Evolutionary conservation across 306 rosid genomes (phyloP), one percentile per base, ranked within the genome.

Genomic region (Cotoneaster glaucophyllus): DNA sequence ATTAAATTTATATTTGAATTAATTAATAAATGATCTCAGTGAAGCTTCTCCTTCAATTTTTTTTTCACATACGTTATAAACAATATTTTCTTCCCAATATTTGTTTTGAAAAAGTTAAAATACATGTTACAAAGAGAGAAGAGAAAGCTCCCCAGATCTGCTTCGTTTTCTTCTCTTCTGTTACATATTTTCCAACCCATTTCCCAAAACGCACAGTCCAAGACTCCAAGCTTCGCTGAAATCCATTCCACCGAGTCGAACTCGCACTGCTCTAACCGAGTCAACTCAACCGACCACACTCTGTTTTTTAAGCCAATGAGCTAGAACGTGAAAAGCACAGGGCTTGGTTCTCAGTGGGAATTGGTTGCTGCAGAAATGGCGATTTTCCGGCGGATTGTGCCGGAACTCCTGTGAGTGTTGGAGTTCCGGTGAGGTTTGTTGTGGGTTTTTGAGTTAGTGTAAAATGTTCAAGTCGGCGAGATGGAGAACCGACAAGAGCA

Each of bases 401-500:
- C 58, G 48, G 79, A 63, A 73, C 78, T 54, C 84, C 76, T 64
- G 74, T 70, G 65, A 86, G 32, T 65, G 78, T 19, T 61, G 50
- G 13, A 1, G 54, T 74, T 81, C 77, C 32, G 69, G 79, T 67
- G 34, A 67, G 75, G 77, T 69, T 74, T 68, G 43, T 32, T 21
- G 41, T 43, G 8, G 79, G 31, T 62, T 17, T 52, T 68, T 5
- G 62, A 58, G 13, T 41, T 28, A 31, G 62, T 13, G 32, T 15
- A 81, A 74, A 80, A 95, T 95, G 99, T 92, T 95, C 83, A 96
- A 88, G 87, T 77, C 97, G 74, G 83, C 92, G 67, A 88, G 90
- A 86, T 90, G 99, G 99, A 90, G 91, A 80, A 86, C 86, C 82
- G 98, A 95, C 67, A 95, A 89, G 90, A 91, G 83, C 79, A 90